Conservation (phyloP, 2,329 filamentous ascomycete genomes). For the Phyllachora maydis region DNA sequence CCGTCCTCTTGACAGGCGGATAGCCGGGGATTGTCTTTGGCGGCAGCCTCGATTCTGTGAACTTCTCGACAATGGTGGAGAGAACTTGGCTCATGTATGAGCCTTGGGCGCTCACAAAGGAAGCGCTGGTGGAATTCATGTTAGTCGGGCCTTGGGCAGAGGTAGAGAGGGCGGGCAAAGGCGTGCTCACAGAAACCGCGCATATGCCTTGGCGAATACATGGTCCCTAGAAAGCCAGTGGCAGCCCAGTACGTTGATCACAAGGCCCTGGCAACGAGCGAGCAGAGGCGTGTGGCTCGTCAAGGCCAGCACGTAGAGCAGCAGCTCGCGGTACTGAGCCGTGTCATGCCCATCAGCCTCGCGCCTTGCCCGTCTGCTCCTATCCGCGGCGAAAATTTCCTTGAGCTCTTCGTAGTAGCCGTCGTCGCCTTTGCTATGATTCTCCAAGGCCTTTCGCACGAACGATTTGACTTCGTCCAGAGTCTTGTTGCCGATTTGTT, state of each 20-base stretch:
- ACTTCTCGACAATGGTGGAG: constrained; percentile 61
- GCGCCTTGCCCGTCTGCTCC: no score
- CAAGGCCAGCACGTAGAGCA: constrained; percentile 40
- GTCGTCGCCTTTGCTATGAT: constrained; percentile 32
- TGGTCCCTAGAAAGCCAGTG: constrained; percentile 46
- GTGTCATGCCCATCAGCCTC: constrained; percentile 20
- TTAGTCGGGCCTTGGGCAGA: no score
- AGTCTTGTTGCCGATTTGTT: constrained; percentile 29
- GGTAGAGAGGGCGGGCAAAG: no score
- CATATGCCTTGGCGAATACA: constrained; percentile 45
- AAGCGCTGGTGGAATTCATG: no score
- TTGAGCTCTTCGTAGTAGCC: constrained; percentile 41
- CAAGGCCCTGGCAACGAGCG: constrained; percentile 35
- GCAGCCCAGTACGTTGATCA: constrained; percentile 36
- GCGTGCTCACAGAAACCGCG: constrained; percentile 46
- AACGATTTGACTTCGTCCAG: constrained; percentile 33
- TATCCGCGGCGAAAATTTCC: constrained; percentile 31
- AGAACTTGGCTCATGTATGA: constrained; percentile 57
- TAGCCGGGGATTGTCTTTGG: constrained; percentile 25
- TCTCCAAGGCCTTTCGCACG: constrained; percentile 32
- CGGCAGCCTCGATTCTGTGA: constrained; percentile 32
- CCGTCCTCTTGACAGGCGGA: constrained; percentile 37
- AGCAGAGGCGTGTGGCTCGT: constrained; percentile 39
- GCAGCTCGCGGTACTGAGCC: constrained; percentile 31
- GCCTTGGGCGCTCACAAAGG: constrained; percentile 65